Percentiles rank a stretch among this genome's conserved stretches.
Conservation (phyloP, 306 rosid genomes). For the Dalbergia oliveri region DNA sequence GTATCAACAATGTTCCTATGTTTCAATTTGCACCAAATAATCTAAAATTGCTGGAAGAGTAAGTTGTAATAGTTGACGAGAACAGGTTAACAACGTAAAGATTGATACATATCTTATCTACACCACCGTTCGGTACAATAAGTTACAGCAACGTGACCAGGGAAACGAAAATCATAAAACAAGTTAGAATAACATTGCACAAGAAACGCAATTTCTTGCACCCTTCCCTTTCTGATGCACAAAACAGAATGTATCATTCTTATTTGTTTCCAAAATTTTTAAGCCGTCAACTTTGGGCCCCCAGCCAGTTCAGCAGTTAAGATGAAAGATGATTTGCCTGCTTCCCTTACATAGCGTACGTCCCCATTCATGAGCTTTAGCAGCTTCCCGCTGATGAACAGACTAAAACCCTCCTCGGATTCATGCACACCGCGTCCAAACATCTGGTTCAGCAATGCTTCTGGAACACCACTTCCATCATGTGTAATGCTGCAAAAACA, state of each 20-base stretch:
- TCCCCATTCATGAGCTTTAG: constrained; percentile 89
- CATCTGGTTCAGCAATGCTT: constrained; percentile 73
- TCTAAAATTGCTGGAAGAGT: neutral
- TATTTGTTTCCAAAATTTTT: constrained; percentile 33
- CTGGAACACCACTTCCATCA: constrained; percentile 74
- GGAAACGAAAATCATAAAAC: neutral
- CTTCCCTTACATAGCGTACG: constrained; percentile 72
- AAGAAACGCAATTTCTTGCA: constrained; percentile 17
- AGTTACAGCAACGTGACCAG: neutral
- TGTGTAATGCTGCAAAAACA: constrained; percentile 65
- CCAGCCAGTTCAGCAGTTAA: constrained; percentile 74
- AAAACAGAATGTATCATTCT: neutral
- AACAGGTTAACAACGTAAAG: neutral
- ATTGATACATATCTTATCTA: constrained; percentile 16
- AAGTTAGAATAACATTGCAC: neutral
- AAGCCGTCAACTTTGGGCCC: constrained; percentile 37
- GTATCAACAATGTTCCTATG: no score
- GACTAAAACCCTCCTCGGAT: constrained; percentile 77
- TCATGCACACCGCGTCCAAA: constrained; percentile 65
- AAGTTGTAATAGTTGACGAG: neutral
- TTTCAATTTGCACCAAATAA: neutral
- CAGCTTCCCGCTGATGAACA: constrained; percentile 74
- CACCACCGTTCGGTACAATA: constrained; percentile 25
- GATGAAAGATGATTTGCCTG: constrained; percentile 71
- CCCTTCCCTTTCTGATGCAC: constrained; percentile 37